Percentiles rank a stretch among this genome's conserved stretches.
These are phyloP conservation scores for Debaryomyces sp. DNA, from an alignment of 1,139 yeast genomes.

Conservation along the genomic window DNA sequence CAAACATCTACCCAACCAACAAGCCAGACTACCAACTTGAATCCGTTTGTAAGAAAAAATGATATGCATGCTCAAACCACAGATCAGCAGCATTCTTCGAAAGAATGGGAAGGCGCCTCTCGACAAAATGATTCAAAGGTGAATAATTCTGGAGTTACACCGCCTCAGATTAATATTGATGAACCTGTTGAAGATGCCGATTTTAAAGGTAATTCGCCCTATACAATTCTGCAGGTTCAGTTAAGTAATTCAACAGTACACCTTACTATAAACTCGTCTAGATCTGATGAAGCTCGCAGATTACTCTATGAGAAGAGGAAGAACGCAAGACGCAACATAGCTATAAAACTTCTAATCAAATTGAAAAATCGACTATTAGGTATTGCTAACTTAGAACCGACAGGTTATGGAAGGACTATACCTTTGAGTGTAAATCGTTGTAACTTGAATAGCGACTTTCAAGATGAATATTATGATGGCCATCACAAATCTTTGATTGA, in stretches of 20 bases:
- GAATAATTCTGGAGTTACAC: not conserved
- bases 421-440: slow-evolving; percentile 55
- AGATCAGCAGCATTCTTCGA: not conserved
- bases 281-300: slow-evolving; percentile 22
- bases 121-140: not conserved
- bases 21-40: not conserved
- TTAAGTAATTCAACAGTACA: slow-evolving; percentile 32
- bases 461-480: slow-evolving; percentile 30
- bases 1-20: not conserved
- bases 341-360: slow-evolving; percentile 18
- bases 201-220: slow-evolving; percentile 13
- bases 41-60: not conserved
- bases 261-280: slow-evolving; percentile 24
- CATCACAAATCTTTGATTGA: slow-evolving; percentile 49
- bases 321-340: slow-evolving; percentile 19
- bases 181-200: slow-evolving; percentile 3
- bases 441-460: slow-evolving; percentile 29
- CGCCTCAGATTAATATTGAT: slow-evolving; percentile 10
- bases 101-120: not conserved
- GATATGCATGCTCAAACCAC: not conserved
- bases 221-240: slow-evolving; percentile 18
- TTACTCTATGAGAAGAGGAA: slow-evolving; percentile 25
- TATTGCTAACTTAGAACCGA: slow-evolving; percentile 46
- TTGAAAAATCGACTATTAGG: slow-evolving; percentile 44
- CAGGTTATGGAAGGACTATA: slow-evolving; percentile 74